phyloP scores from a whole-genome alignment of 2,329 filamentous ascomycete species.

The Leptographium procerum region DNA sequence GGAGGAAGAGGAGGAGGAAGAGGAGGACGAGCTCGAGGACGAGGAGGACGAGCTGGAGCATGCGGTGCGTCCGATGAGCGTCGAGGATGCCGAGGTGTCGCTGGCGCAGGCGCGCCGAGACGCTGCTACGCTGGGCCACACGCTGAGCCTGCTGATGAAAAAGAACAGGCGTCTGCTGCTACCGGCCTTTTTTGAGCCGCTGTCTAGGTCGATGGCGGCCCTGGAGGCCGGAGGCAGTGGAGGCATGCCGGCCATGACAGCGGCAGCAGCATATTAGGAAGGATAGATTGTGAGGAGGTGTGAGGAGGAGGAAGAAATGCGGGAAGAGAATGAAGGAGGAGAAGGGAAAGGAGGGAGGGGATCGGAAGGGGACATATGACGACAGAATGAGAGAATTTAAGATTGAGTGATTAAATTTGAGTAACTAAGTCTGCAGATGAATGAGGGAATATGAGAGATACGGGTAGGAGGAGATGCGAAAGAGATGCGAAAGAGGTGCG shows the following conservation, averaged over 20 bases:
- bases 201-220: background rate
- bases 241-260: too few species aligned
- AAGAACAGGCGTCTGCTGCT: conserved; percentile 45
- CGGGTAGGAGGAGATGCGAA: background rate
- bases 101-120: conserved; percentile 42
- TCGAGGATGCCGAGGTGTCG: conserved; percentile 52
- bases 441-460: too few species aligned
- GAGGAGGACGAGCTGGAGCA: conserved; percentile 13
- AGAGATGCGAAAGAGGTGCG: background rate
- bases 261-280: background rate
- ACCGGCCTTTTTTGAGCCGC: background rate
- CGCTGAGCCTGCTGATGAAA: conserved; percentile 45
- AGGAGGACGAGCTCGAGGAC: conserved; percentile 13
- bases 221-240: background rate
- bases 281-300: background rate
- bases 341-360: background rate
- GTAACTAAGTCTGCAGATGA: too few species aligned
- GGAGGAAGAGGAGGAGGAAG: conserved; percentile 2
- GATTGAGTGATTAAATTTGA: too few species aligned
- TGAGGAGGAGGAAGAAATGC: background rate
- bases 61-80: conserved; percentile 42
- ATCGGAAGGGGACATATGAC: background rate
- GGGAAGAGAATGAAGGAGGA: background rate
- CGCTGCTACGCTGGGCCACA: conserved; percentile 39
- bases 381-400: background rate